Percentiles rank a stretch among this genome's conserved stretches.
phyloP scores from a whole-genome alignment of 164 flowering plant genomes.

The Cinnamomum micranthum region DNA sequence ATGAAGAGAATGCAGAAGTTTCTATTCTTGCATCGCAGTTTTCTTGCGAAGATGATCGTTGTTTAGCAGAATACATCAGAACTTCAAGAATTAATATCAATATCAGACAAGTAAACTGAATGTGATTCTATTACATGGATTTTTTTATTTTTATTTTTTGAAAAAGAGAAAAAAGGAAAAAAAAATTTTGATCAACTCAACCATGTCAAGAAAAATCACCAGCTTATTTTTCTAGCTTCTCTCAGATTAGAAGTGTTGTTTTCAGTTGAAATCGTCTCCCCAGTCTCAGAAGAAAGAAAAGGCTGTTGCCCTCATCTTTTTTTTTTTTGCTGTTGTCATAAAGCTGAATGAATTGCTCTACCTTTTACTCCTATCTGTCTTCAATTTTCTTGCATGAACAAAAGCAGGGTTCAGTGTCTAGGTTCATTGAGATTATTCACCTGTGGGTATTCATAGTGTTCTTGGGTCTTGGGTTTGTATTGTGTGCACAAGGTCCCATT shows the following conservation, averaged over 20 bases:
- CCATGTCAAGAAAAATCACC: background rate
- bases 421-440: background rate
- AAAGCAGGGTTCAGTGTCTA: background rate
- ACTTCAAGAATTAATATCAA: conserved; percentile 92
- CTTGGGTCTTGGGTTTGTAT: background rate
- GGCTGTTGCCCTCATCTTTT: too few relatives aligned
- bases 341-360: background rate
- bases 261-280: background rate
- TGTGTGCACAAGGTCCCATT: background rate
- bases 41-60: conserved; percentile 39
- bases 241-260: background rate
- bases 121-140: conserved; percentile 7
- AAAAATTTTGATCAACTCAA: background rate
- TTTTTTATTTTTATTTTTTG: background rate
- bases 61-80: conserved; percentile 64
- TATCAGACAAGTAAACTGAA: conserved; percentile 81
- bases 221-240: background rate
- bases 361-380: background rate
- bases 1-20: conserved; percentile 63
- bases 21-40: conserved; percentile 40
- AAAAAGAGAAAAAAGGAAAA: background rate
- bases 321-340: background rate
- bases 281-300: background rate
- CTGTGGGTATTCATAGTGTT: background rate
- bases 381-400: background rate